Conservation (phyloP, 139 green algal genomes). For the Auxenochlorella protothecoides region DNA sequence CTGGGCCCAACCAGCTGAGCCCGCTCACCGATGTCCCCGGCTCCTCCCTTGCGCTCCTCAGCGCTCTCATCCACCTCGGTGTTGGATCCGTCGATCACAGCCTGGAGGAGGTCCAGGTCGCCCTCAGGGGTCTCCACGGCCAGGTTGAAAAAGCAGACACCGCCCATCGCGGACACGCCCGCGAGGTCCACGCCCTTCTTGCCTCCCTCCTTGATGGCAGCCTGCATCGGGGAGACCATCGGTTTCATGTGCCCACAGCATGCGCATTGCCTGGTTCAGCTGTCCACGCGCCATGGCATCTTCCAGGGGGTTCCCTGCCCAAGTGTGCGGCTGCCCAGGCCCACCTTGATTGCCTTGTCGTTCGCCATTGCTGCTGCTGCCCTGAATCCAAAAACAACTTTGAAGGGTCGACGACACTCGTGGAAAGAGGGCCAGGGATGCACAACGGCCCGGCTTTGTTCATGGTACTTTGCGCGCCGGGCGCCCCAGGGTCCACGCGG, state of each 20-base stretch:
- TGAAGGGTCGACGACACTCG: no score
- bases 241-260: background rate
- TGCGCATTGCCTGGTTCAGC: background rate
- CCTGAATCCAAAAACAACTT: no score
- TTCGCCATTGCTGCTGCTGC: no score
- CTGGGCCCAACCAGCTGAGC: background rate
- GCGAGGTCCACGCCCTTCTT: slow-evolving; percentile 43
- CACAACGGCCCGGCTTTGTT: no score
- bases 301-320: no score
- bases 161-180: slow-evolving; percentile 57
- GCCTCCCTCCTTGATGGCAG: slow-evolving; percentile 39
- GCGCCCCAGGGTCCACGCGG: no score
- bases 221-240: background rate
- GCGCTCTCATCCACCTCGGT: slow-evolving; percentile 55
- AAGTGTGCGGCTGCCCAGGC: no score
- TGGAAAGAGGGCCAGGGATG: no score
- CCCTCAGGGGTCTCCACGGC: slow-evolving; percentile 51
- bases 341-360: no score
- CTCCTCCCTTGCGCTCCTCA: slow-evolving; percentile 74
- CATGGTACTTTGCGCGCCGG: no score
- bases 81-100: slow-evolving; percentile 57
- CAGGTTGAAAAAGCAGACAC: slow-evolving; percentile 71
- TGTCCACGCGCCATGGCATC: no score
- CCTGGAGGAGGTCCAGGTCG: slow-evolving; percentile 47
- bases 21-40: slow-evolving; percentile 28